A percentile compares a stretch with the other conserved stretches of the same genome.
phyloP scores from a whole-genome alignment of 1,284 basidiomycete genomes.

The Ceratorhiza oryzae-sativae region DNA sequence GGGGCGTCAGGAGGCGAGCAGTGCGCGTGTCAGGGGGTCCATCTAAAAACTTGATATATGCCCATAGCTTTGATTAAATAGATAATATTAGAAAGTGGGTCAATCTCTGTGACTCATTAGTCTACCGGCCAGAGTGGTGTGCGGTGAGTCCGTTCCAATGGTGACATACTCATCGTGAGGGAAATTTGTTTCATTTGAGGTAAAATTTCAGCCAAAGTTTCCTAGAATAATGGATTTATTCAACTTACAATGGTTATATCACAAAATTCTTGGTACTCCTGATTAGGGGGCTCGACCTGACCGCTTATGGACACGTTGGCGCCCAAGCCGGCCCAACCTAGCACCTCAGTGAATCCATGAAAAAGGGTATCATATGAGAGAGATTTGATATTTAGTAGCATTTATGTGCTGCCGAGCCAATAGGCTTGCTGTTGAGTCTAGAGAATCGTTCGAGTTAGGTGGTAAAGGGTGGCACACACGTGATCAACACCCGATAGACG shows the following conservation, averaged over 20 bases:
- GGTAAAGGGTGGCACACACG: slow-evolving; percentile 14
- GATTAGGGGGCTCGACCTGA: not conserved
- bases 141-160: not conserved
- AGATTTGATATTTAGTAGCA: not conserved
- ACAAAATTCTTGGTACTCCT: slow-evolving; percentile 1
- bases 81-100: not conserved
- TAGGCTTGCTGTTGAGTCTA: no score
- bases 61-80: not conserved
- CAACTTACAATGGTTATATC: not conserved
- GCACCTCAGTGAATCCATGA: slow-evolving; percentile 2
- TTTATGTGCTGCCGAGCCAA: not conserved
- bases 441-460: not conserved
- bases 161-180: not conserved
- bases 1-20: not conserved
- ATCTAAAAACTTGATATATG: slow-evolving; percentile 8
- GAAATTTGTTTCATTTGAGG: not conserved
- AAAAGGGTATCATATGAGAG: not conserved
- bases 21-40: not conserved
- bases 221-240: not conserved
- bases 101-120: no score
- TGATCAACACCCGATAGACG: not conserved
- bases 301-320: slow-evolving; percentile 3
- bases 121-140: not conserved
- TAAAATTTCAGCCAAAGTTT: not conserved
- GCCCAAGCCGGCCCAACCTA: not conserved